Conservation (phyloP, 148 eudicot species). For the Camellia sinensis region DNA sequence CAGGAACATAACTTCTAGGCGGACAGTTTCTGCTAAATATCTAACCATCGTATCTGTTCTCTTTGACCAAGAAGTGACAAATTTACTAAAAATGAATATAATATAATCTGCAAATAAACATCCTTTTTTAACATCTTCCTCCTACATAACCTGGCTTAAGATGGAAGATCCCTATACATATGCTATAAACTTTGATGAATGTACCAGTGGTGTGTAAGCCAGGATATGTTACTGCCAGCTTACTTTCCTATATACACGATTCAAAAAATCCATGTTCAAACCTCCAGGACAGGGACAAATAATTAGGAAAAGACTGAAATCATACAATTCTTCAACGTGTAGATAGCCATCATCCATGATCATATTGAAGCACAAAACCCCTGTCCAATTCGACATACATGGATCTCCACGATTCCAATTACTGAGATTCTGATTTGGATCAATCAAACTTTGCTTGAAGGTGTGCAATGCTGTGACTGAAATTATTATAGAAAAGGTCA, state of each 20-base stretch:
- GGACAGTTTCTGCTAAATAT: not conserved
- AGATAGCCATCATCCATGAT: slow-evolving; percentile 22
- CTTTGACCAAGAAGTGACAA: not conserved
- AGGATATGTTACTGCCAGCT: not conserved
- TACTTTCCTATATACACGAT: not conserved
- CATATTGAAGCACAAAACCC: slow-evolving; percentile 25
- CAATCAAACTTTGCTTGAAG: slow-evolving; percentile 25
- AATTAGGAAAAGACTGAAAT: not conserved
- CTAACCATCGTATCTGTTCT: not conserved
- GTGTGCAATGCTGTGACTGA: slow-evolving; percentile 24
- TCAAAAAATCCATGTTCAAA: slow-evolving; percentile 3
- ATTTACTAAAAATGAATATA: not conserved
- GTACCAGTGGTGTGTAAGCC: not conserved
- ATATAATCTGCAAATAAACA: not conserved
- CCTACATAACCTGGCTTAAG: not conserved
- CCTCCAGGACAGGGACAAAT: not conserved
- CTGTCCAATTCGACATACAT: slow-evolving; percentile 28
- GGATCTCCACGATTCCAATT: slow-evolving; percentile 30
- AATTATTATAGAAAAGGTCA: not conserved
- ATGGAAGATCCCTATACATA: not conserved
- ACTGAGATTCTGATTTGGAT: slow-evolving; percentile 26
- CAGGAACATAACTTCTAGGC: not conserved
- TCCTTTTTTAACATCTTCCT: not conserved
- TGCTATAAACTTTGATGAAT: not conserved
- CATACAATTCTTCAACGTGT: slow-evolving; percentile 31